Evolutionary conservation across 495 filamentous ascomycete species (phyloP), one percentile per base, ranked within the genome.

Genomic region (Xylaria telfairii): DNA sequence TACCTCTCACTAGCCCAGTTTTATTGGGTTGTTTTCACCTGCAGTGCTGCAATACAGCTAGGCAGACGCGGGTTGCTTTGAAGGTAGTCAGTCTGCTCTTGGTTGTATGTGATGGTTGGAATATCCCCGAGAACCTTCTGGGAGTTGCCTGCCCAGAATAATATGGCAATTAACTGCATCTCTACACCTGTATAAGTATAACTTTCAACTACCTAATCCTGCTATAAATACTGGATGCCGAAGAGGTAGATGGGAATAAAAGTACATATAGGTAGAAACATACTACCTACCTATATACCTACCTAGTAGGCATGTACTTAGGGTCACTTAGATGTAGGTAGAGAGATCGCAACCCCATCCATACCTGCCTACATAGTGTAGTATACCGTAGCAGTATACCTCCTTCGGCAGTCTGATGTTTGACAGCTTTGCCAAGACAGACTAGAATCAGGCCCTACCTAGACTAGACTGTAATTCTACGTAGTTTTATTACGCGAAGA

Each of bases 11-110:
- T 9, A 8, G n/a, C 24, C 26, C 30, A 37, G 26, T 17, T 44
- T 37, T 17, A 21, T 37, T 49, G 62, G 61, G 42, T 30, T 30
- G 30, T 65, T 63, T 41, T 37, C 46, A 28, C 64, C 47, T 54
- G 64, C 64, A 66, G 64, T 42, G 56, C 3, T 46, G 15, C 44
- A 46, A 59, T 37, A n/a, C 19, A 37, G 7, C 15, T 32, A 39
- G 32, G 28, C 56, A 59, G 28, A 37, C 32, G 30, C 32, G 19
- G 24, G 5, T 49, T 49, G 1, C 21, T 49, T 10, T 54, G 26
- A 30, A 30, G 26, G 51, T 28, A 13, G 13, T 21, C 24, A 26
- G 15, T 10, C 12, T 13, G 4, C 1, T 28, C 0, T 9, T 3
- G 47, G 6, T 24, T 6, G n/a, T 49, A 10, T 19, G 13, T 51